These are phyloP conservation scores for Tetracladium setigerum DNA, from an alignment of 495 filamentous ascomycete genomes.

Conservation along the genomic window DNA sequence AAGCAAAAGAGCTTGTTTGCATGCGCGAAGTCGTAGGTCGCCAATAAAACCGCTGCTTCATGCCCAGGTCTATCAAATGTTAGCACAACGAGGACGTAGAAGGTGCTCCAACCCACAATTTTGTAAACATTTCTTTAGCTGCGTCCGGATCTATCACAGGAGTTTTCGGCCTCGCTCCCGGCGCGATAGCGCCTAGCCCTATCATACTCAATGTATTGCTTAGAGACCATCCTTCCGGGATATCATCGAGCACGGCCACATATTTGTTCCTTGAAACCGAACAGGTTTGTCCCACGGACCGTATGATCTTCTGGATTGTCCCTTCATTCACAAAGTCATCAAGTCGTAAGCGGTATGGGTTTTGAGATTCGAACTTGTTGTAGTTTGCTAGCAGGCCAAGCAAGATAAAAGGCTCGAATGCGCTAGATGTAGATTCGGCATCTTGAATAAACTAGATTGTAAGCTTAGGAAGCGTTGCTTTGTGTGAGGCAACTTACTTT, in stretches of 20 bases:
- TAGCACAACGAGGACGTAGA: neutral
- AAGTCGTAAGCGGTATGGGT: constrained; percentile 90
- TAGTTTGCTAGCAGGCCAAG: constrained; percentile 92
- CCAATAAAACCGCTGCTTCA: constrained; percentile 69
- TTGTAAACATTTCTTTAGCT: constrained; percentile 68
- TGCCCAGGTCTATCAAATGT: constrained; percentile 57
- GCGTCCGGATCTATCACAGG: constrained; percentile 57
- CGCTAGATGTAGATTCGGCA: constrained; percentile 51
- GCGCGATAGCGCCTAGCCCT: constrained; percentile 69
- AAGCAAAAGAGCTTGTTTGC: constrained; percentile 94
- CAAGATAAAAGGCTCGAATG: constrained; percentile 70
- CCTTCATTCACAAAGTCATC: constrained; percentile 95
- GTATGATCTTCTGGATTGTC: constrained; percentile 74
- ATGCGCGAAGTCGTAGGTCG: constrained; percentile 88
- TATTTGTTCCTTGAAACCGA: constrained; percentile 61
- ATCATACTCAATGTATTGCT: constrained; percentile 75
- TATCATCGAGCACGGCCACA: constrained; percentile 83
- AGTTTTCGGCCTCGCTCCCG: constrained; percentile 55
- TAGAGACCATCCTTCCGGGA: constrained; percentile 85
- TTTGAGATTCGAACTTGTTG: constrained; percentile 99
- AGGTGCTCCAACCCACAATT: constrained; percentile 31
- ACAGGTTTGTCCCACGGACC: constrained; percentile 65
- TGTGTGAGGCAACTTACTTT: constrained; percentile 51
- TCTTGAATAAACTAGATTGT: constrained; percentile 74
- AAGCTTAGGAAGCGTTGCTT: neutral